Evolutionary conservation across 805 yeast species (phyloP), one percentile per base, ranked within the genome.

Genomic region (Candida corydali): DNA sequence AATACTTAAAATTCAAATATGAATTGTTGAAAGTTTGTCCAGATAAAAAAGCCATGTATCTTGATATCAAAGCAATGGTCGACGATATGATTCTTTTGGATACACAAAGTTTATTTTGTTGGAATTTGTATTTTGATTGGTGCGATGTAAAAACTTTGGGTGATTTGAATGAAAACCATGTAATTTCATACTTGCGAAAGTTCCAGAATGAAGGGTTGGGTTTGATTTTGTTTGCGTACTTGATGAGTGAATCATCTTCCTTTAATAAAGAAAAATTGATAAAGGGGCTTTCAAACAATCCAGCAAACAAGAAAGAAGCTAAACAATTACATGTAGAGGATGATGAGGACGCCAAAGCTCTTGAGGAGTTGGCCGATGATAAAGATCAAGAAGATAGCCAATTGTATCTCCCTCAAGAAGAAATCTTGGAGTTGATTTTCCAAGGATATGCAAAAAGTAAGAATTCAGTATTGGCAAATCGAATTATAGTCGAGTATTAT

Each of bases 71-170:
- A 29, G 76, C 73, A 8, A 69, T 78, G 71, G 76, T 78, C 0
- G 80, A 77, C 10, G 94, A 83, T 24, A 76, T 89, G 80, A 76
- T 88, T 3, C 61, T 82, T 11, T 76, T 91, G 11, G 73, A 76
- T 26, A 75, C 81, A 16, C 69, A 72, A 1, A 78, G 78, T 5
- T 65, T 75, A 25, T 61, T 73, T 20, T 86, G 88, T 1, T 89
- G 96, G 95, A 67, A 71, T 26, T 51, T 80, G 8, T 77, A 76
- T 49, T 74, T 87, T 39, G 93, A 88, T 44, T 83, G 91, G 82
- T 46, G 63, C 17, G 95, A 88, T 55, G 71, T 70, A 6, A 53
- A 52, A 5, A 59, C 67, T 3, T 54, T 87, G 4, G 57, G 63
- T 8, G 69, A 71, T 2, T 52, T 83, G 32, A 80, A 80, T 34